Percentiles rank a stretch among this genome's conserved stretches.
Evolutionary conservation across 2,329 filamentous ascomycete genomes (phyloP).

Genomic region (Ascochyta rabiei): DNA sequence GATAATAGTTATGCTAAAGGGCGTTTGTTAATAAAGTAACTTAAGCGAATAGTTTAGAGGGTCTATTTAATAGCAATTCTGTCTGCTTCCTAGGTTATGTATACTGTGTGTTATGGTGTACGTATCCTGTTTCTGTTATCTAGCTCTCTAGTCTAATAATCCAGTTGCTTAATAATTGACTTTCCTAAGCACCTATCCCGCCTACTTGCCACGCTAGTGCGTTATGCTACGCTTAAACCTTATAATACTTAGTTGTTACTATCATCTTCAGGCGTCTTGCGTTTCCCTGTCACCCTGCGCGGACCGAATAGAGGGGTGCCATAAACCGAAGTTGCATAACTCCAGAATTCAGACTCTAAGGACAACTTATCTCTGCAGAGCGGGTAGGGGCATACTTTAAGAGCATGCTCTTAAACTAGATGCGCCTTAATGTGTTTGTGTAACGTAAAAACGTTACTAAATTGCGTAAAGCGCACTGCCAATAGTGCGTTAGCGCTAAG

Average conservation of each 20-base stretch:
- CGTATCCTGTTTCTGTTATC: too few relatives aligned
- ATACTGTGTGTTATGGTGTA: too few relatives aligned
- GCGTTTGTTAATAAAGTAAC: too few relatives aligned
- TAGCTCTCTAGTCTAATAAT: not conserved
- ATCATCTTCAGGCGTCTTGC: too few relatives aligned
- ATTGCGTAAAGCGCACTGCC: conserved; percentile 3
- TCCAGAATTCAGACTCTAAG: not conserved
- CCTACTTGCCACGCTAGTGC: not conserved
- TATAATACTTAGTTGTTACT: not conserved
- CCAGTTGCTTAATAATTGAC: not conserved
- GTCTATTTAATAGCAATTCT: too few relatives aligned
- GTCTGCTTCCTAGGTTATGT: too few relatives aligned
- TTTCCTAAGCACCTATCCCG: not conserved
- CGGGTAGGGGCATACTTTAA: not conserved
- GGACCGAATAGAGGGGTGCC: not conserved
- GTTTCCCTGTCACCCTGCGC: not conserved
- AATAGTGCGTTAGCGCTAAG: not conserved
- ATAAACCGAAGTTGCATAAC: not conserved
- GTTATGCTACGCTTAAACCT: not conserved
- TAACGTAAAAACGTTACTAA: not conserved
- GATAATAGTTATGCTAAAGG: too few relatives aligned
- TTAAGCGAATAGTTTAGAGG: too few relatives aligned
- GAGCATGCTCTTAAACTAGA: not conserved
- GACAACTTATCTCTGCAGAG: not conserved
- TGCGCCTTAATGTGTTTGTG: not conserved